Conservation (phyloP, 225 moss, liverwort and hornwort species). For the Physcomitrellopsis africana region DNA sequence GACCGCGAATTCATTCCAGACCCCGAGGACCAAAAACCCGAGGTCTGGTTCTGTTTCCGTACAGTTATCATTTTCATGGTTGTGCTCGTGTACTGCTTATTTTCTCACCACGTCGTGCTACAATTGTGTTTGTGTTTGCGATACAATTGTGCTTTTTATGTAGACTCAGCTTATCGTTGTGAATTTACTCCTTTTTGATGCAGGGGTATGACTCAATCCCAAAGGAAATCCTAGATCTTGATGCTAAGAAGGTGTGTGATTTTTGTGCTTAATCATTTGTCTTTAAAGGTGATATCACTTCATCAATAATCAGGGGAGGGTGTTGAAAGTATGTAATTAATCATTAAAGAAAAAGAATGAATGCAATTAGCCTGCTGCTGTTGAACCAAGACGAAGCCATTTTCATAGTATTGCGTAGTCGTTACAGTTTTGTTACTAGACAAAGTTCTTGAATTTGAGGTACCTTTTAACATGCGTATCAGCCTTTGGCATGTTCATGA, state of each 20-base stretch:
- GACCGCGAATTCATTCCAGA: constrained; percentile 49
- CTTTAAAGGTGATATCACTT: constrained; percentile 1
- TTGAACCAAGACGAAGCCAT: not conserved
- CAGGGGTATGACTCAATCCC: constrained; percentile 49
- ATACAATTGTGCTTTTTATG: not conserved
- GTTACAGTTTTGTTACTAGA: not conserved
- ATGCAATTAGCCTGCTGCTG: too few relatives aligned
- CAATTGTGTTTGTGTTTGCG: constrained; percentile 11
- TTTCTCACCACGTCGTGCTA: not conserved
- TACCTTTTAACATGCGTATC: not conserved
- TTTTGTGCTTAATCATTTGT: not conserved
- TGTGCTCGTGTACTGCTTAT: constrained; percentile 2
- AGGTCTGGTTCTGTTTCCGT: constrained; percentile 38
- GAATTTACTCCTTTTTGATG: constrained; percentile 22
- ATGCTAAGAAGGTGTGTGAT: constrained; percentile 43
- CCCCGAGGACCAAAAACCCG: constrained; percentile 44
- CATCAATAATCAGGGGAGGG: constrained; percentile 11
- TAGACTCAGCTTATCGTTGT: not conserved
- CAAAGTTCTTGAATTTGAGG: not conserved
- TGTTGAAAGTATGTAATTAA: too few relatives aligned
- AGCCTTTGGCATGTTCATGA: constrained; percentile 5
- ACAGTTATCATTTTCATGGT: not conserved
- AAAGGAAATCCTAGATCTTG: constrained; percentile 47
- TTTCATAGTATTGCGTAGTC: not conserved
- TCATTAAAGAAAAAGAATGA: too few relatives aligned